Base-by-base conservation (phyloP, 192 early-diverging fungal genomes). In the Gryganskiella cystojenkinii region DNA sequence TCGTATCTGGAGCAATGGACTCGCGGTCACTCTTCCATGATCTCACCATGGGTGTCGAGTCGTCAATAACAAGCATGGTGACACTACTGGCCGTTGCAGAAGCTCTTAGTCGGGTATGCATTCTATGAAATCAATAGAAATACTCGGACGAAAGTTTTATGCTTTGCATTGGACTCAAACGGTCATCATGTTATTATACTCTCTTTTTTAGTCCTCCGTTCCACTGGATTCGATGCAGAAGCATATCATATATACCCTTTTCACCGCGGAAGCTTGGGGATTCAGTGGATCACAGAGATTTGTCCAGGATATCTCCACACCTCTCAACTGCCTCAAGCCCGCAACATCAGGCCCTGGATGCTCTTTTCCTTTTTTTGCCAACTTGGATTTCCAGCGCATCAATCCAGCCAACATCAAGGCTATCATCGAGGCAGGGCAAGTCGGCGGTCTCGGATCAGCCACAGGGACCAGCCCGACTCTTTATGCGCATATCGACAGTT, bases 281-380 rank as follows among this genome's bases (percentile, higher is more conserved):
- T 91, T 87, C 70, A 84, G 89, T 40, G 94, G 94, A n/a, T 95
- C 94, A 3, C 86, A 92, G 67, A 79, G 93, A 35, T 95, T 95
- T 76, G 92, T 94, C 4, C 53, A 92, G 35, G 93, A 94, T 67
- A 87, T 95, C 28, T 69, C 71, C 11, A 66, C 56, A 5, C 81
- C 82, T 5, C 85, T 91, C 57, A 47, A 63, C 30, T 95, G 94
- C 73, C 66, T 76, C 9, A 85, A 83, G 51, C 59, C 68, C 3
- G 54, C 83, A 13, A 51, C 58, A 9, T 50, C 79, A 11, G 60
- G 73, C 25, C 70, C 85, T 31, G 82, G 76, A 19, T 95, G 94
- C 56, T 52, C 69, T 0, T 83, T 81, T 20, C 94, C 94, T 19
- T 95, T 92, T 66, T 78, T 84, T 19, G 60, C 63, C 5, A 75